Evolutionary conservation across 257 asterid species (phyloP), one percentile per base, ranked within the genome.

Genomic region (Solanum stenotomum): DNA sequence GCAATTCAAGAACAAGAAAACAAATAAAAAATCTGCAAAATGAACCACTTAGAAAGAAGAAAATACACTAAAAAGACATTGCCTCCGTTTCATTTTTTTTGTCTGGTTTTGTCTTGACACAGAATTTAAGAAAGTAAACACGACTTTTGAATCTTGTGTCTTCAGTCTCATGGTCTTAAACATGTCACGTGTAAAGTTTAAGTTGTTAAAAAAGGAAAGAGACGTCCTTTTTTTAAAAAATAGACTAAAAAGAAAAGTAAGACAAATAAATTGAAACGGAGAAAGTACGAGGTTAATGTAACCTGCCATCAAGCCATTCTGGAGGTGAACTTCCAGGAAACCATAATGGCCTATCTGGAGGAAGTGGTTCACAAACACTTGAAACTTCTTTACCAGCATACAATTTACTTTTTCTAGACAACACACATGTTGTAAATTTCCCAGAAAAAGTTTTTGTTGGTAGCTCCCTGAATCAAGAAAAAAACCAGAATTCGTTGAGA

Each of bases 321-420:
- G 98, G 98, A 27, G 98, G 95, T 16, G 98, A 93, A 87, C 94
- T 94, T n/a, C 98, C 98, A 38, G 98, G 98, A 90, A 96, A 96
- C 98, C 98, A 96, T 83, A 96, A 61, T 6, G 98, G 98, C 90
- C 98, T 90, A 90, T 96, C 98, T 0, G 98, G 98, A 85, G 98
- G 98, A 35, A 96, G 97, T 9, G 98, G 98, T 91, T 91, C 89
- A 56, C 98, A 96, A 10, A 94, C 94, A 74, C 96, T 95, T 25
- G 98, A 95, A 15, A 94, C 94, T 8, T 97, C 96, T 94, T 95
- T 96, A 1, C 93, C 88, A 5, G 98, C 98, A 56, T 91, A 91
- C 85, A 90, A 88, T 76, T 91, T 74, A 25, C 79, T 76, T 88
- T 86, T 86, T 79, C 59, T 76, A 4, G 77, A 44, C 12, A 90